Conservation (phyloP, 208 protist species). For the Leishmania amazonensis region DNA sequence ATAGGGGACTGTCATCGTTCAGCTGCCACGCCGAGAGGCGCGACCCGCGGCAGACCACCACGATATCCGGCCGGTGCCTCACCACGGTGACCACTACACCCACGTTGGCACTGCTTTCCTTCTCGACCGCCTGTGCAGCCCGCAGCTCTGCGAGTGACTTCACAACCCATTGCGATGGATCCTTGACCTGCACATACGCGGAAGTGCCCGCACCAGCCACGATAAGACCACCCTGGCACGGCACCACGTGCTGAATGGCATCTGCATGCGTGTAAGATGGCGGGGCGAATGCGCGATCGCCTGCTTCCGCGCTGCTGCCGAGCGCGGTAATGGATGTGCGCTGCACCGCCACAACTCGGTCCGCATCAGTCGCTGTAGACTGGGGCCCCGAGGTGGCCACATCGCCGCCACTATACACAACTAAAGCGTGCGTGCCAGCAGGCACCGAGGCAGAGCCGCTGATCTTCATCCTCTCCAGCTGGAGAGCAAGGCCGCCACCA, state of each 20-base stretch:
- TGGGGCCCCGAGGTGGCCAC: neutral
- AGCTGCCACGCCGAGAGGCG: conserved; percentile 24
- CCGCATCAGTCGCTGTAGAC: neutral
- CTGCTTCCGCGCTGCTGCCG: too few species aligned
- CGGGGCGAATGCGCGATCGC: neutral
- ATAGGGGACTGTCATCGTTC: conserved; percentile 3
- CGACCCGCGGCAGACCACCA: conserved; percentile 9
- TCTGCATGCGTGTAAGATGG: conserved; percentile 20
- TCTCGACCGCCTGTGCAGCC: too few species aligned
- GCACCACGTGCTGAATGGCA: conserved; percentile 15
- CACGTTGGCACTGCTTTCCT: neutral
- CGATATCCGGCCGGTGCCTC: conserved; percentile 15
- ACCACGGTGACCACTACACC: conserved; percentile 7
- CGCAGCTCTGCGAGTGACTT: neutral
- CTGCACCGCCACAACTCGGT: conserved; percentile 30
- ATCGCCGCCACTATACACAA: conserved; percentile 31
- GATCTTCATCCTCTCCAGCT: neutral
- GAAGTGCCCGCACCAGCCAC: conserved; percentile 2
- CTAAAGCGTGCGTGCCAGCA: conserved; percentile 16
- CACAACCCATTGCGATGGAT: conserved; percentile 2
- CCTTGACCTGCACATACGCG: conserved; percentile 15
- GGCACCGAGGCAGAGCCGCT: conserved; percentile 1
- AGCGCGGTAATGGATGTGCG: conserved; percentile 12
- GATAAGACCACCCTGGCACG: conserved; percentile 21
- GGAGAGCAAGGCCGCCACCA: neutral